Evolutionary conservation across 495 filamentous ascomycete genomes (phyloP).

Genomic region (Aspergillus bridgeri): DNA sequence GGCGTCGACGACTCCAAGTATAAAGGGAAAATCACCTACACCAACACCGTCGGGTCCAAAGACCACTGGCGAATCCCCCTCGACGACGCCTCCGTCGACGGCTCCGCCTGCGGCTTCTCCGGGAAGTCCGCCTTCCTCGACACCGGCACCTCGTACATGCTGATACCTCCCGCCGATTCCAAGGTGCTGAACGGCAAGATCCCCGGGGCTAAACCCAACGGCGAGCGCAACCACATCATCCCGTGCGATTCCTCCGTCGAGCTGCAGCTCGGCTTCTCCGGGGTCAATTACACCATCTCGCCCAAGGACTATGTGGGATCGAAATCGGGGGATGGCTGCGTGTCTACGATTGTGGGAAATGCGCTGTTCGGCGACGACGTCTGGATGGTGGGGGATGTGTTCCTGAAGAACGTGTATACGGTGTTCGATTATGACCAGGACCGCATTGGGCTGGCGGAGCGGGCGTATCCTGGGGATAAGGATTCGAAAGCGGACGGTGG

Average conservation of each 20-base stretch:
- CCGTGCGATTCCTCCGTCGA: slow-evolving; percentile 63
- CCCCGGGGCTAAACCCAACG: slow-evolving; percentile 50
- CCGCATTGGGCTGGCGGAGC: slow-evolving; percentile 39
- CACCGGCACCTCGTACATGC: slow-evolving; percentile 73
- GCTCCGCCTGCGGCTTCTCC: slow-evolving; percentile 45
- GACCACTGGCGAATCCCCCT: slow-evolving; percentile 66
- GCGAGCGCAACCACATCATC: slow-evolving; percentile 55
- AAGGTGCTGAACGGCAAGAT: slow-evolving; percentile 61
- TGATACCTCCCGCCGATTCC: slow-evolving; percentile 65
- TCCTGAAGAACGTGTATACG: slow-evolving; percentile 86
- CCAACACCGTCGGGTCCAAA: slow-evolving; percentile 35
- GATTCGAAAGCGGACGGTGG: neutral
- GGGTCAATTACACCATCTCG: slow-evolving; percentile 58
- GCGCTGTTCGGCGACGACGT: slow-evolving; percentile 44
- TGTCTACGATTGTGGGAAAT: slow-evolving; percentile 58
- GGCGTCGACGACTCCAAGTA: slow-evolving; percentile 61
- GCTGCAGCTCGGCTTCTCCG: slow-evolving; percentile 53
- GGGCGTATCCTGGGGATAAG: neutral
- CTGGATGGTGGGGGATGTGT: slow-evolving; percentile 81
- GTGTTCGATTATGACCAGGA: slow-evolving; percentile 68
- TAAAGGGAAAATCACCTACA: slow-evolving; percentile 63
- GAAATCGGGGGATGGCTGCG: slow-evolving; percentile 46
- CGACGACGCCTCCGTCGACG: slow-evolving; percentile 59
- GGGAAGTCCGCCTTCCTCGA: slow-evolving; percentile 67
- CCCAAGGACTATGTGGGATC: slow-evolving; percentile 67